Conservation (phyloP, 2,329 filamentous ascomycete genomes). For the Botrytis hyacinthi region DNA sequence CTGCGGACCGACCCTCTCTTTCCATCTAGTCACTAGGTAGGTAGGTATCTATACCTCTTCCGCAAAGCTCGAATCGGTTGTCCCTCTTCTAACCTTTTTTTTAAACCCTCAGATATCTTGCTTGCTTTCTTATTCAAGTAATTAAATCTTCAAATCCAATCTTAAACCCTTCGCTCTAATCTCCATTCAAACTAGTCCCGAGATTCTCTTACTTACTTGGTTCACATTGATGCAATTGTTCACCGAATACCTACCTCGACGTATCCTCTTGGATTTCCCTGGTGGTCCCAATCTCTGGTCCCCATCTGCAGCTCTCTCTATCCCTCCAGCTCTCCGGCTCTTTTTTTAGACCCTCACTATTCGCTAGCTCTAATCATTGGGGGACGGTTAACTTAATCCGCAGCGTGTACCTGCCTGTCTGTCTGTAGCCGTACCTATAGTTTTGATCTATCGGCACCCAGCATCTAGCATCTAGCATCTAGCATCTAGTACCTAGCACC, state of each 20-base stretch:
- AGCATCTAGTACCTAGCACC: too few relatives aligned
- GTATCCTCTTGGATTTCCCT: not conserved
- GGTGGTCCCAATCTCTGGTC: not conserved
- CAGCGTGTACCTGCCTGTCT: not conserved
- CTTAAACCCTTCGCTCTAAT: not conserved
- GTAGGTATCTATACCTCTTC: not conserved
- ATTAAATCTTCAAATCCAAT: not conserved
- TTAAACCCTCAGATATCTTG: not conserved
- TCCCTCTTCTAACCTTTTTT: not conserved
- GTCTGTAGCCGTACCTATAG: not conserved
- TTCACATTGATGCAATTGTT: not conserved
- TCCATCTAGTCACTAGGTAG: not conserved
- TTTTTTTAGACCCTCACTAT: not conserved
- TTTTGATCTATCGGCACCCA: not conserved
- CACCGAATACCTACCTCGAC: not conserved
- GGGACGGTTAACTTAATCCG: not conserved
- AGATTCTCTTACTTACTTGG: not conserved
- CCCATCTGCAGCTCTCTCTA: not conserved
- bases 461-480: not conserved
- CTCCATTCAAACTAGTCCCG: not conserved
- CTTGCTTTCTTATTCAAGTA: not conserved
- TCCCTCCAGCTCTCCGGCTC: not conserved
- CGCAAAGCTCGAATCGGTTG: not conserved
- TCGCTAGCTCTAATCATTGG: not conserved
- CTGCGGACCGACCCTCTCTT: not conserved